Evolutionary conservation across 805 yeast species (phyloP).

Genomic region (Torulaspora microellipsoides): DNA sequence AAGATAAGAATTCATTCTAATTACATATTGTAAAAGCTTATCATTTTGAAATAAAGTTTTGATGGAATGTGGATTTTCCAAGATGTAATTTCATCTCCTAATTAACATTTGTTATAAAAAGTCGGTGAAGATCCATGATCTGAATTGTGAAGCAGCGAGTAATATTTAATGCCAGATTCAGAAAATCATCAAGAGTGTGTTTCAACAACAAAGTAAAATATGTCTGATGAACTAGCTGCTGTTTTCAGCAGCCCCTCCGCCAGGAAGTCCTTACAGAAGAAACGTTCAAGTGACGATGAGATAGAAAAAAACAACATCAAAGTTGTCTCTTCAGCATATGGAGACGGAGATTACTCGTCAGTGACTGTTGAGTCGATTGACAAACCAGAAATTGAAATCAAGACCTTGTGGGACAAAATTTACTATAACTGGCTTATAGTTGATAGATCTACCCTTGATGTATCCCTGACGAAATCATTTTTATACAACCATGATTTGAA

Average conservation of each 20-base stretch:
- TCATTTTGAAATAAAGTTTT: too few relatives aligned
- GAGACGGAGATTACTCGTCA: slow-evolving; percentile 6
- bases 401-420: slow-evolving; percentile 20
- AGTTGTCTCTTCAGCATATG: slow-evolving; percentile 1
- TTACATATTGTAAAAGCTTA: too few relatives aligned
- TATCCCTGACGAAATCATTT: slow-evolving; percentile 58
- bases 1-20: too few relatives aligned
- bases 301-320: slow-evolving; percentile 7
- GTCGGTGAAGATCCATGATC: too few relatives aligned
- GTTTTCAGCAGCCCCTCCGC: slow-evolving; percentile 15
- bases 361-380: slow-evolving; percentile 3
- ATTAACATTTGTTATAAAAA: too few relatives aligned
- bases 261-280: slow-evolving; percentile 1
- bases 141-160: too few relatives aligned
- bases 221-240: slow-evolving; percentile 18
- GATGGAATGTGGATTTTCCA: too few relatives aligned
- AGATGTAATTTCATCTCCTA: too few relatives aligned
- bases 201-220: not conserved
- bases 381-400: slow-evolving; percentile 8
- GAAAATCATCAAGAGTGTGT: too few relatives aligned
- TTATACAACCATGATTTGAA: slow-evolving; percentile 69
- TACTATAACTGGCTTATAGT: slow-evolving; percentile 25
- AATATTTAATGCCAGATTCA: too few relatives aligned
- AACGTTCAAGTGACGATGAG: not conserved
- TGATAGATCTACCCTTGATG: slow-evolving; percentile 33